Conservation (phyloP, 2,329 filamentous ascomycete genomes). For the Alternaria sp. region DNA sequence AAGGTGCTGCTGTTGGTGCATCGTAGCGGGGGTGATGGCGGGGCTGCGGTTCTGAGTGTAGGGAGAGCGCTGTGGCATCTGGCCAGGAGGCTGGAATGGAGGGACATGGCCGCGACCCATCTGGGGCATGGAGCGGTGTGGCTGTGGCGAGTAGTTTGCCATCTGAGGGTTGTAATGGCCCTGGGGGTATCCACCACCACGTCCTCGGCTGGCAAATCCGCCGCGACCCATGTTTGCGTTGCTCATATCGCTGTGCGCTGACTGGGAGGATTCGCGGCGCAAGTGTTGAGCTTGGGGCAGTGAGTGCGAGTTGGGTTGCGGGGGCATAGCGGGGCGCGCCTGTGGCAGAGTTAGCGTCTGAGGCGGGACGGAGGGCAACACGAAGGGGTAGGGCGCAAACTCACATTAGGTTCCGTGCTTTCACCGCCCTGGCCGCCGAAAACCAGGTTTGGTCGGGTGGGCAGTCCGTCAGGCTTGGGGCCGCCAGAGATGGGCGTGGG, state of each 20-base stretch:
- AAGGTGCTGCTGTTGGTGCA: slow-evolving; percentile 68
- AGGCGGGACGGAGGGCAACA: slow-evolving; percentile 1
- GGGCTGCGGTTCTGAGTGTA: slow-evolving; percentile 65
- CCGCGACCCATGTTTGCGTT: slow-evolving; percentile 61
- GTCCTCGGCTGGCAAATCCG: slow-evolving; percentile 54
- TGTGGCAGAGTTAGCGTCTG: slow-evolving; percentile 54
- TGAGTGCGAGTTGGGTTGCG: slow-evolving; percentile 45
- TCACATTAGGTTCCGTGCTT: slow-evolving; percentile 72
- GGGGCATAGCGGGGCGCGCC: slow-evolving; percentile 72
- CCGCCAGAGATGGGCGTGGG: slow-evolving; percentile 87
- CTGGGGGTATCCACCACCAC: slow-evolving; percentile 59
- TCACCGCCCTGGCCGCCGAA: slow-evolving; percentile 87
- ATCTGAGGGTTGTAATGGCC: slow-evolving; percentile 59
- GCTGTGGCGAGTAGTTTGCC: slow-evolving; percentile 59
- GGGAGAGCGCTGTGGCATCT: slow-evolving; percentile 66
- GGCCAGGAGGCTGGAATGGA: slow-evolving; percentile 59
- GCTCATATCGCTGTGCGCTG: slow-evolving; percentile 76
- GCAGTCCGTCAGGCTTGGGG: slow-evolving; percentile 77
- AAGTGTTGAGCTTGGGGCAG: slow-evolving; percentile 76
- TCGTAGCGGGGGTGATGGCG: slow-evolving; percentile 68
- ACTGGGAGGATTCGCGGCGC: slow-evolving; percentile 86
- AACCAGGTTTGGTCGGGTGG: slow-evolving; percentile 73
- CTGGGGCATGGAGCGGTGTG: slow-evolving; percentile 62
- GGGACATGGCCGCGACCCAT: slow-evolving; percentile 62
- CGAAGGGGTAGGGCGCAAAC: slow-evolving; percentile 49